These are phyloP conservation scores for Coemansia guatemalensis DNA, from an alignment of 192 early-diverging fungal species.

Conservation along the genomic window DNA sequence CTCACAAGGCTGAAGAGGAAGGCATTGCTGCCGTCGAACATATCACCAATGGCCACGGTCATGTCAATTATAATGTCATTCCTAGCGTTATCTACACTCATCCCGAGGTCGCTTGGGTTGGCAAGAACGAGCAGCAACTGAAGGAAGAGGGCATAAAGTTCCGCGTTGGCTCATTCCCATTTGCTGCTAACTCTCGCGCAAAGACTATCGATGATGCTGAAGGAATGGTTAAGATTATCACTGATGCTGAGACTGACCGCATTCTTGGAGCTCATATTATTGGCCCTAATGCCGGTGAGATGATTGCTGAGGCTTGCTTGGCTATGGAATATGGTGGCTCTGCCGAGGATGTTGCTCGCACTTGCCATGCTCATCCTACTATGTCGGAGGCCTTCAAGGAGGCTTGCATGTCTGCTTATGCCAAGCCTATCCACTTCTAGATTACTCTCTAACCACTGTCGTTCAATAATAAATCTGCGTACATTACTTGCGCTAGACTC, in stretches of 20 bases:
- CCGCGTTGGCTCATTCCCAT: constrained; percentile 92
- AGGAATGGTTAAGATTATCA: constrained; percentile 95
- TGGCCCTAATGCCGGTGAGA: constrained; percentile 97
- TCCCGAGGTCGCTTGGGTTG: constrained; percentile 99
- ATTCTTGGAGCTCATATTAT: constrained; percentile 99
- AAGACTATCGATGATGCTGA: constrained; percentile 95
- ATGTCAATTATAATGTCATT: constrained; percentile 98
- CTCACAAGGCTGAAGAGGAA: constrained; percentile 99
- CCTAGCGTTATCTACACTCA: constrained; percentile 98
- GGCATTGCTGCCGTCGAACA: constrained; percentile 96
- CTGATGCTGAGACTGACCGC: constrained; percentile 92
- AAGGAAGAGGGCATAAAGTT: constrained; percentile 87
- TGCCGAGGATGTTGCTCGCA: constrained; percentile 95
- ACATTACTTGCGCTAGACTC: not conserved
- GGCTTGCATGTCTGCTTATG: constrained; percentile 88
- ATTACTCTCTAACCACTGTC: not conserved
- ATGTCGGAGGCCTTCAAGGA: constrained; percentile 98
- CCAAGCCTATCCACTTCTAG: constrained; percentile 78
- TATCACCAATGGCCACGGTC: constrained; percentile 88
- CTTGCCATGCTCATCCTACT: constrained; percentile 96
- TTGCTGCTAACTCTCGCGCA: constrained; percentile 94
- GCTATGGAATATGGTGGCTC: constrained; percentile 99
- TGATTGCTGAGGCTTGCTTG: constrained; percentile 97
- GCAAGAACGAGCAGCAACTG: constrained; percentile 91
- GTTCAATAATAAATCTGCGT: not conserved